Base-by-base conservation (phyloP, 768 basidiomycete genomes). In the Boletus huronensis region DNA sequence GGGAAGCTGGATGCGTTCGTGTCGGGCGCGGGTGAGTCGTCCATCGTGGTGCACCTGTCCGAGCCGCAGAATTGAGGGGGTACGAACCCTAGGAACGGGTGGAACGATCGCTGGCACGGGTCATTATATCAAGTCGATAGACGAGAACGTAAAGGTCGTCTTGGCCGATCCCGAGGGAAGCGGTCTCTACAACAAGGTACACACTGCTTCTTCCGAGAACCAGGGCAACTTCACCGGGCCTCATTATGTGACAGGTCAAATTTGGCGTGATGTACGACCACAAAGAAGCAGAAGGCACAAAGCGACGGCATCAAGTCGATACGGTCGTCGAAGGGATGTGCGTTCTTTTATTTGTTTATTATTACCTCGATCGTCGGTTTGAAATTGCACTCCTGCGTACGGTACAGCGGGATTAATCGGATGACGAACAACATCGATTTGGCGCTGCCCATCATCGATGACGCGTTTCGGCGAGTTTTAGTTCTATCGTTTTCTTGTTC, bases 281-380 rank as follows among this genome's bases (percentile, higher is more conserved):
- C n/a, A 90, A 81, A 58, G 96, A 99, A 75, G 85, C 84, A 38
- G 96, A 99, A 73, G 96, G 97, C 6, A 96, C 87, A 9, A 93
- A 91, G 64, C 73, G 97, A 63, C 77, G 96, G 54, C 91, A 96
- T 67, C 94, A 96, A 70, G 93, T 98, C 14, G 96, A 98, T 64
- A 96, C 94, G 0, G 84, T 97, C 17, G 93, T 97, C n/a, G 91
- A 93, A 72, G 90, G 91, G 54, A 92, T 93, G 88, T 89, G 23
- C 52, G 76, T 70, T 29, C 21, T 29, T 46, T 32, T 14, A n/a
- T n/a, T 26, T 50, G 21, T 72, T 6, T 40, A 3, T 16, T 17
- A 25, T 25, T 69, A 13, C 17, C 36, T 16, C 17, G 36, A 34
- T 36, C 19, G 25, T 25, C 17, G n/a, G 17, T 10, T 36, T 23